These are phyloP conservation scores for Pythium chondricola DNA, from an alignment of 352 stramenopile genomes.

Conservation along the genomic window DNA sequence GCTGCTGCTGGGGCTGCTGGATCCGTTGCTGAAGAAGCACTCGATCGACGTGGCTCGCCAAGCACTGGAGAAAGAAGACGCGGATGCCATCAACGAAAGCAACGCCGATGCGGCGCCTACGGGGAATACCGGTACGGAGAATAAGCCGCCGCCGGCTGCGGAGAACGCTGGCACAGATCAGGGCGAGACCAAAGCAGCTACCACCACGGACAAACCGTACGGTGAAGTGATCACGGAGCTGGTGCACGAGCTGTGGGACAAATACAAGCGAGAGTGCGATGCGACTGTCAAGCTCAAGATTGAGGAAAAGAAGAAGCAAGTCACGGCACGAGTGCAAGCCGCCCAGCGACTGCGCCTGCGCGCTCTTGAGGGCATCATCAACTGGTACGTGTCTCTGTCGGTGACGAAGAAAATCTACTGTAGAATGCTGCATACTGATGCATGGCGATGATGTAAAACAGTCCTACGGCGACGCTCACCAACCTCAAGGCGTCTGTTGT, in stretches of 20 bases:
- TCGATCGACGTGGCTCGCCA: constrained; percentile 26
- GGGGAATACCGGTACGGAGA: too few relatives aligned
- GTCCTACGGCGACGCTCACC: constrained; percentile 37
- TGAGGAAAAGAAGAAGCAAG: constrained; percentile 74
- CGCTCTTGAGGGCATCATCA: constrained; percentile 51
- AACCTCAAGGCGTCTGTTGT: constrained; percentile 28
- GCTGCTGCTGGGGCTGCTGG: constrained; percentile 60
- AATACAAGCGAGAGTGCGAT: constrained; percentile 49
- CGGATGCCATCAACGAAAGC: too few relatives aligned
- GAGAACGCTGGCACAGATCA: background rate
- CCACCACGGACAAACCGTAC: constrained; percentile 36
- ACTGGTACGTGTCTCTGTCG: constrained; percentile 37
- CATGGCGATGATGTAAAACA: constrained; percentile 14
- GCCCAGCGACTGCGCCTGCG: constrained; percentile 52
- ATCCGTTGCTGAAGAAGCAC: constrained; percentile 69
- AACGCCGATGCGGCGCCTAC: too few relatives aligned
- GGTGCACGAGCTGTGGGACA: constrained; percentile 60
- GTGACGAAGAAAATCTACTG: too few relatives aligned
- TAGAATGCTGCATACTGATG: background rate
- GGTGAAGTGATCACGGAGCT: constrained; percentile 66
- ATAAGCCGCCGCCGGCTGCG: too few relatives aligned
- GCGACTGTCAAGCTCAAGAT: constrained; percentile 59
- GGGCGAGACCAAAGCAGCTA: background rate
- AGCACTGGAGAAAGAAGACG: background rate
- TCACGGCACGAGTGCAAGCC: constrained; percentile 47